phyloP scores from a whole-genome alignment of 1,139 yeast genomes.

The Pichia norvegensis region DNA sequence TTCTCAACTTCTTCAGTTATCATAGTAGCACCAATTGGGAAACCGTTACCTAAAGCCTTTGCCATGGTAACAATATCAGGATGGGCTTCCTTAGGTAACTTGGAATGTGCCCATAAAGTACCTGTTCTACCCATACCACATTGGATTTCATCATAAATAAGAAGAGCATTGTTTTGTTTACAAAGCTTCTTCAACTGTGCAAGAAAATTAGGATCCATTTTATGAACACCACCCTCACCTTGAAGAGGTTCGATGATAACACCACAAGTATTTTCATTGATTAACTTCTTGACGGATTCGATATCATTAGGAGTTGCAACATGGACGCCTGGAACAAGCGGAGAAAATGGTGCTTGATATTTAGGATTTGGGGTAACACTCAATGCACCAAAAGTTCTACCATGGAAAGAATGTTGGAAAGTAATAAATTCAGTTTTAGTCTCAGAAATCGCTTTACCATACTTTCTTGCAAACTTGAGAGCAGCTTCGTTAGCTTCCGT shows the following conservation, averaged over 20 bases:
- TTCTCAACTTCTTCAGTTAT: conserved; percentile 71
- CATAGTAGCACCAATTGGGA: conserved; percentile 92
- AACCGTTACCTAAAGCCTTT: conserved; percentile 96
- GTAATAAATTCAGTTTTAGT: conserved; percentile 71
- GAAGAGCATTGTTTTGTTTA: conserved; percentile 58
- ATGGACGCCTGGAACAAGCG: conserved; percentile 78
- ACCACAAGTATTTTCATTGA: conserved; percentile 75
- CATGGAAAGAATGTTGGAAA: conserved; percentile 88
- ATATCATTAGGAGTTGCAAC: conserved; percentile 56
- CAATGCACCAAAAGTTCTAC: conserved; percentile 88
- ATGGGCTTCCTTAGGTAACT: conserved; percentile 66
- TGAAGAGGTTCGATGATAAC: conserved; percentile 94
- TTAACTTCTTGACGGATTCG: conserved; percentile 47
- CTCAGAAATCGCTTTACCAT: conserved; percentile 48
- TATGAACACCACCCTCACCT: conserved; percentile 94
- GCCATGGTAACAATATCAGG: conserved; percentile 95
- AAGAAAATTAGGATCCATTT: conserved; percentile 57
- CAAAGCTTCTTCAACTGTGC: conserved; percentile 61
- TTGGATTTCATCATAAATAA: conserved; percentile 93
- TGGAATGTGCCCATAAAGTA: conserved; percentile 83
- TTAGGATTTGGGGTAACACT: conserved; percentile 89
- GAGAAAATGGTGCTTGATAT: conserved; percentile 85
- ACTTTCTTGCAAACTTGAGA: conserved; percentile 84
- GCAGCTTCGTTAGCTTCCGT: conserved; percentile 99
- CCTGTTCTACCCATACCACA: conserved; percentile 96